A percentile compares a stretch with the other conserved stretches of the same genome.
These are phyloP conservation scores for Trametes hirsuta DNA, from an alignment of 1,284 basidiomycete genomes.

Conservation along the genomic window DNA sequence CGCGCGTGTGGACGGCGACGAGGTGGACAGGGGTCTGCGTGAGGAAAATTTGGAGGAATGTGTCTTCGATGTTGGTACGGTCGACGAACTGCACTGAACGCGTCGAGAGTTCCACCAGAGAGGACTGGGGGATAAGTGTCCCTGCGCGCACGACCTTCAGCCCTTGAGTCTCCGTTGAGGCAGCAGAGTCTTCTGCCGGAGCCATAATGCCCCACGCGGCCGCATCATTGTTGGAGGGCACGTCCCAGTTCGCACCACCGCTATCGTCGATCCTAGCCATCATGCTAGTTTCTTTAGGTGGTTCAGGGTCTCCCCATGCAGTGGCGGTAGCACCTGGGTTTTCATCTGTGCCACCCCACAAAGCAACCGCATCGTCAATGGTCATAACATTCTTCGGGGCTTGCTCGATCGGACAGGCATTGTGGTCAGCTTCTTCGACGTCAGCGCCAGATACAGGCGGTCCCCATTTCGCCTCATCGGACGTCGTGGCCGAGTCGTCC, in stretches of 20 bases:
- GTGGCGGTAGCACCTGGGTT: neutral
- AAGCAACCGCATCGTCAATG: neutral
- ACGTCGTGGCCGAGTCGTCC: neutral
- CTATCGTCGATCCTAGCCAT: neutral
- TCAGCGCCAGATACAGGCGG: neutral
- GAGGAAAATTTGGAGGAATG: conserved; percentile 55
- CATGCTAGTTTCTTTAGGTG: neutral
- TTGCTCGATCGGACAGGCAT: conserved; percentile 8
- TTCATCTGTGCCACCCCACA: neutral
- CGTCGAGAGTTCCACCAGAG: conserved; percentile 53
- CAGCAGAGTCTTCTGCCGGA: conserved; percentile 26
- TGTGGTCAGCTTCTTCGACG: neutral
- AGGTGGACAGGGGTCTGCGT: conserved; percentile 57
- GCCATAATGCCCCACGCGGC: conserved; percentile 42
- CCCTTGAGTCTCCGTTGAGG: conserved; percentile 27
- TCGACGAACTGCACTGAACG: conserved; percentile 37
- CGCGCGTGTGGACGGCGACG: conserved; percentile 52
- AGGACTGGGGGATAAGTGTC: conserved; percentile 43
- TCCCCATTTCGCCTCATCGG: conserved; percentile 1
- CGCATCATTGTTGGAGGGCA: conserved; percentile 30
- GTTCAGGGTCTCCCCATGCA: neutral
- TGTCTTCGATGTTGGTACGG: conserved; percentile 32
- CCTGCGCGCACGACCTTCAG: conserved; percentile 45
- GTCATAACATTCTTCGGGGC: neutral
- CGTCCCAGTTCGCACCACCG: conserved; percentile 4